Conservation (phyloP, 106 monocot species). For the Cymbidium sinense region DNA sequence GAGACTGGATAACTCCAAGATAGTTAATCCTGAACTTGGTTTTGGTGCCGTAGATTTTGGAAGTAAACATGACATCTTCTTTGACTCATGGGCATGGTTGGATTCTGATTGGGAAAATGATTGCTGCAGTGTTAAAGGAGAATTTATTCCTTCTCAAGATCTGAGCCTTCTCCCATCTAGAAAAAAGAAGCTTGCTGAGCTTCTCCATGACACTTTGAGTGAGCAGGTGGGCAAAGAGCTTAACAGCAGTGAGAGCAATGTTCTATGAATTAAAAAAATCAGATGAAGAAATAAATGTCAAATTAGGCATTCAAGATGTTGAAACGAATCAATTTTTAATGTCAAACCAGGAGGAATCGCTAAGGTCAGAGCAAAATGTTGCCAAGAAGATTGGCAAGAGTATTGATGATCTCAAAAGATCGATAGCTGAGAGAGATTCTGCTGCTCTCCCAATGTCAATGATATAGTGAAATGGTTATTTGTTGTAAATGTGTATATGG, state of each 20-base stretch:
- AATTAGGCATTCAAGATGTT: neutral
- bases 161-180: slow-evolving; percentile 30
- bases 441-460: no score
- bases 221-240: slow-evolving; percentile 7
- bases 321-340: slow-evolving; percentile 13
- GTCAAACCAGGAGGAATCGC: slow-evolving; percentile 1
- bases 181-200: slow-evolving; percentile 55
- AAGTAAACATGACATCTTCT: slow-evolving; percentile 52
- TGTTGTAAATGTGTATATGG: no score
- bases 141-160: slow-evolving; percentile 43
- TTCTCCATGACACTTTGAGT: slow-evolving; percentile 17
- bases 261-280: neutral
- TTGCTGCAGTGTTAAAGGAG: slow-evolving; percentile 79
- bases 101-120: slow-evolving; percentile 83
- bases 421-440: no score
- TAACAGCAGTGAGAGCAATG: neutral
- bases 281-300: slow-evolving; percentile 5
- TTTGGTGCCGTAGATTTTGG: slow-evolving; percentile 4
- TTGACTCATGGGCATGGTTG: slow-evolving; percentile 47
- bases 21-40: neutral
- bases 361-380: no score
- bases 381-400: no score
- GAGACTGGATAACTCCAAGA: neutral
- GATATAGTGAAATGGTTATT: no score
- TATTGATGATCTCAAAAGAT: no score